Conservation (phyloP, 495 filamentous ascomycete species). For the Hypoxylon lienhwacheense region DNA sequence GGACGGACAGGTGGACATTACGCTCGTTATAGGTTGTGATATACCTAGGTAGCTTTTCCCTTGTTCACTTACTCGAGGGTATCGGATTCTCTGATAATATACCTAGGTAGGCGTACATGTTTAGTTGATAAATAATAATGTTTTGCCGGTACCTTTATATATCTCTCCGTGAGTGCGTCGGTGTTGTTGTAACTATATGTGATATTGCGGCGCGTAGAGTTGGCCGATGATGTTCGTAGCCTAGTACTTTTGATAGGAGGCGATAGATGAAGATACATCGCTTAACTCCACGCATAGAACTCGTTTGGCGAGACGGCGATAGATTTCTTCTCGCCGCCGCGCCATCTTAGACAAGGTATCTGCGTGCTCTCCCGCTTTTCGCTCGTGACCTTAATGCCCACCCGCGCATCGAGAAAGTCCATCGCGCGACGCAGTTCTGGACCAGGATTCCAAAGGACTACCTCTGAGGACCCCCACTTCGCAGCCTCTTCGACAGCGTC, state of each 20-base stretch:
- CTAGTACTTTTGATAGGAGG: background rate
- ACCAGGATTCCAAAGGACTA: conserved; percentile 20
- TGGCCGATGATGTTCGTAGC: no score
- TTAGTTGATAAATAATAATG: no score
- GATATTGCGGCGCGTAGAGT: no score
- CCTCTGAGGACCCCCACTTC: conserved; percentile 3
- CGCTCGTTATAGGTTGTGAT: background rate
- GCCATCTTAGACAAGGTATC: conserved; percentile 24
- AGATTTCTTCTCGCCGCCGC: conserved; percentile 17
- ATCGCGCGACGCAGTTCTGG: conserved; percentile 9
- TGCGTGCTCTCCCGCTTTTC: conserved; percentile 11
- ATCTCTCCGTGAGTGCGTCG: no score
- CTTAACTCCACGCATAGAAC: conserved; percentile 30
- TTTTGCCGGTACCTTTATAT: no score
- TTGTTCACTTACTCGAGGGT: background rate
- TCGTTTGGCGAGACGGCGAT: conserved; percentile 19
- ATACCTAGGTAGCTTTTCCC: background rate
- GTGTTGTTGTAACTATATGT: no score
- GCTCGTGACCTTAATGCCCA: conserved; percentile 3
- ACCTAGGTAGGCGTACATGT: background rate
- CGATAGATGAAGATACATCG: background rate
- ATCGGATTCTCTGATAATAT: no score
- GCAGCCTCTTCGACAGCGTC: conserved; percentile 16
- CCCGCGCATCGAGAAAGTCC: background rate
- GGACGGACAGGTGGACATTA: conserved; percentile 4